phyloP scores from a whole-genome alignment of 169 alveolate species.

The Eimeria maxima region DNA sequence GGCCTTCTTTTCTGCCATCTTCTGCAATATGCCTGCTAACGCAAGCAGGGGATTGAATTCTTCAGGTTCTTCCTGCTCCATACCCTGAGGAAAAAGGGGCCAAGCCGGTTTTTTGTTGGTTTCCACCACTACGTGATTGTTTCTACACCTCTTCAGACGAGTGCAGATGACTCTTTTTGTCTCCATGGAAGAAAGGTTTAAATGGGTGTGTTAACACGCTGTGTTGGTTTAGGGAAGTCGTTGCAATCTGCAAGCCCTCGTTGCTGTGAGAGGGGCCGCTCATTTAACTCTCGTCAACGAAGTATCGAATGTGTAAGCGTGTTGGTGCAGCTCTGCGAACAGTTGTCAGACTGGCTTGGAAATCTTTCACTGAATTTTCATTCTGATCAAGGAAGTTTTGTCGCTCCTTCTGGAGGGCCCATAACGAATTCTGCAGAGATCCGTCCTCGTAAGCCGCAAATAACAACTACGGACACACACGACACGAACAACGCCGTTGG shows the following conservation, averaged over 20 bases:
- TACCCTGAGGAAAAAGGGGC: background rate
- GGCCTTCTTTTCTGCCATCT: conserved; percentile 4
- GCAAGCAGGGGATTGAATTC: conserved; percentile 15
- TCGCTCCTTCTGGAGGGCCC: conserved; percentile 13
- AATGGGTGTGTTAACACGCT: background rate
- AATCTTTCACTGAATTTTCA: background rate
- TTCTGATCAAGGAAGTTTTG: background rate
- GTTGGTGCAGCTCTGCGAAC: background rate
- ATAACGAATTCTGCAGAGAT: conserved; percentile 23
- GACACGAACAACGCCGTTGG: background rate
- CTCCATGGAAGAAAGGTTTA: background rate
- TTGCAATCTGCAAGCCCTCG: background rate
- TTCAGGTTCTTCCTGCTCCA: background rate
- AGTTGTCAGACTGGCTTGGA: background rate
- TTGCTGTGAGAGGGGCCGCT: background rate
- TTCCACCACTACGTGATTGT: background rate
- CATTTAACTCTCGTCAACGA: background rate
- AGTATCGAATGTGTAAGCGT: background rate
- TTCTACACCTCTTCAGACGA: background rate
- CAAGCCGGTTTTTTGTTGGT: background rate
- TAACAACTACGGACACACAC: background rate
- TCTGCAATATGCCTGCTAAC: conserved; percentile 1
- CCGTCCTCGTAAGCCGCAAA: conserved; percentile 42
- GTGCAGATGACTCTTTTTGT: background rate
- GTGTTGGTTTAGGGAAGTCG: background rate